A percentile compares a stretch with the other conserved stretches of the same genome.
These are phyloP conservation scores for Speleostelium caveatum DNA, from an alignment of 78 protist genomes.

Conservation along the genomic window DNA sequence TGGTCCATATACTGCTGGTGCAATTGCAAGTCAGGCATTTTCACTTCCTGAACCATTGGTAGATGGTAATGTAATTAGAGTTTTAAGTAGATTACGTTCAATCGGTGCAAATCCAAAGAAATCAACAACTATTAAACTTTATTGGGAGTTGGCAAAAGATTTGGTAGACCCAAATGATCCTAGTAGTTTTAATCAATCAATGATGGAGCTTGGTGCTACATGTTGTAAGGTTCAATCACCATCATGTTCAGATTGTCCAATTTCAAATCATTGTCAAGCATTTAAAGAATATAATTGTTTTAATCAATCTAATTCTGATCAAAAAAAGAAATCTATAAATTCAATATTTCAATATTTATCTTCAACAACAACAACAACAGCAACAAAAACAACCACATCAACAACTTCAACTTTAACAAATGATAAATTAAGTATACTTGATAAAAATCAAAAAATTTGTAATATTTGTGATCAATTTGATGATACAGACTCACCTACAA, in stretches of 20 bases:
- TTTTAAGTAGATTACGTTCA: constrained; percentile 82
- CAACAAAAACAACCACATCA: constrained; percentile 1
- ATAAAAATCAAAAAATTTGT: constrained; percentile 26
- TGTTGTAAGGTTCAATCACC: constrained; percentile 83
- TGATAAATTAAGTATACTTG: neutral
- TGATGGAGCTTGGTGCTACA: constrained; percentile 95
- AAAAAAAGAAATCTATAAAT: constrained; percentile 15
- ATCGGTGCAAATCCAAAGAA: constrained; percentile 65
- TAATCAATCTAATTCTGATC: neutral
- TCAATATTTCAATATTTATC: constrained; percentile 25
- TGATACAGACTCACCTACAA: constrained; percentile 41
- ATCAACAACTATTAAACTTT: constrained; percentile 16
- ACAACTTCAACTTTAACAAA: neutral
- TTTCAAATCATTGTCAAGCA: constrained; percentile 40
- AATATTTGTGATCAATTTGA: constrained; percentile 30
- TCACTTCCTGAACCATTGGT: constrained; percentile 50
- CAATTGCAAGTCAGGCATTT: constrained; percentile 79
- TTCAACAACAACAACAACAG: constrained; percentile 6
- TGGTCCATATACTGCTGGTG: constrained; percentile 92
- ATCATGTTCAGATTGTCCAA: constrained; percentile 81
- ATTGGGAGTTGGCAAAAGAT: constrained; percentile 59
- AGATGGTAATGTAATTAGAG: constrained; percentile 94
- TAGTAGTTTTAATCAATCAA: constrained; percentile 87
- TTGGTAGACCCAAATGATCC: constrained; percentile 71
- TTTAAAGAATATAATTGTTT: neutral